Conservation (phyloP, 495 filamentous ascomycete species). For the Thermothielavioides terrestris region DNA sequence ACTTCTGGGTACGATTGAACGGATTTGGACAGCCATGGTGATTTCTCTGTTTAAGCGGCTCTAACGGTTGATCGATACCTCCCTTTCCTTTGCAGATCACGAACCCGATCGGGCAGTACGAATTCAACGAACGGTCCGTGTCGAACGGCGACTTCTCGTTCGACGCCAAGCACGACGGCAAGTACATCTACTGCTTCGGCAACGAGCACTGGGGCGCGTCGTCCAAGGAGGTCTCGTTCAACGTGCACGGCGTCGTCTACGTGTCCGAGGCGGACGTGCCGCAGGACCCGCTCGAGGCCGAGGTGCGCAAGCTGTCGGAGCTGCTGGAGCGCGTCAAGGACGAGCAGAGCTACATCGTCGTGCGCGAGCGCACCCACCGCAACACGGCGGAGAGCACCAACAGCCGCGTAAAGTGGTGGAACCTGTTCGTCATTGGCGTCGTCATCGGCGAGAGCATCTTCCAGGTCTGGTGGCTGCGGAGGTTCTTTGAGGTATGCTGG, state of each 20-base stretch:
- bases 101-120: slow-evolving; percentile 64
- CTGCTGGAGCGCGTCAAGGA: slow-evolving; percentile 86
- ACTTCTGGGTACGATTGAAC: slow-evolving; percentile 79
- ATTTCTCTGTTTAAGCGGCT: not conserved
- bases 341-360: slow-evolving; percentile 94
- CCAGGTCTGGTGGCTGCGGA: slow-evolving; percentile 98
- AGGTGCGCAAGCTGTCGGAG: slow-evolving; percentile 82
- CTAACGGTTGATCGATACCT: not conserved
- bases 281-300: slow-evolving; percentile 81
- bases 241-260: slow-evolving; percentile 97
- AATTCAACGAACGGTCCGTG: slow-evolving; percentile 66
- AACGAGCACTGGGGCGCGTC: slow-evolving; percentile 91
- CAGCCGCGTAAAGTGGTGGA: slow-evolving; percentile 97
- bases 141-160: slow-evolving; percentile 93
- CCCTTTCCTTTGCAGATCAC: slow-evolving; percentile 53
- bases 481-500: slow-evolving; percentile 84
- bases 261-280: slow-evolving; percentile 78
- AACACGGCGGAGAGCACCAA: slow-evolving; percentile 99
- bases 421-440: slow-evolving; percentile 86
- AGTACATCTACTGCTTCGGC: slow-evolving; percentile 95
- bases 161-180: slow-evolving; percentile 73
- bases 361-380: slow-evolving; percentile 88
- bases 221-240: slow-evolving; percentile 96
- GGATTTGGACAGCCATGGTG: no score
- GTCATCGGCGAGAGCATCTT: slow-evolving; percentile 88